Evolutionary conservation across 2,329 filamentous ascomycete genomes (phyloP), one percentile per base, ranked within the genome.

Genomic region (Pseudocercospora vitis): DNA sequence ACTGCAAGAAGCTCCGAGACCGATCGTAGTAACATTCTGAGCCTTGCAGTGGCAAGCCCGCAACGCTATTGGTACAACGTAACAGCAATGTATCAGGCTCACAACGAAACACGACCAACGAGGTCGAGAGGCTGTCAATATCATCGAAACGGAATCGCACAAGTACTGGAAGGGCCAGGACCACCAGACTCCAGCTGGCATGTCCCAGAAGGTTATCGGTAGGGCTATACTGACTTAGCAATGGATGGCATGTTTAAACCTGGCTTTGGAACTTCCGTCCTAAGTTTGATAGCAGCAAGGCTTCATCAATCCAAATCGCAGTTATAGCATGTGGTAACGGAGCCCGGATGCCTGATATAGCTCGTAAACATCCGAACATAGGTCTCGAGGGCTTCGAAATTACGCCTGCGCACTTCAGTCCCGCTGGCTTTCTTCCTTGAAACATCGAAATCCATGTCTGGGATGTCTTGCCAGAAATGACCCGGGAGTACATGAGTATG

Each of bases 251-350:
- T 23, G 29, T 60, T 18, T 55, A 58, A 42, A 45, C 56, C 33
- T 58, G 58, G 58, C 53, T 56, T 32, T 55, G 50, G 48, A 37
- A 49, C 16, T 52, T 61, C 2, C 50, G 57, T 47, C 59, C 57
- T 7, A 49, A 53, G 33, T 50, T 61, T 24, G 45, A 51, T 19
- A 7, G 45, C n/a, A 19, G 19, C 16, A 50, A 31, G 12, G 37
- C 49, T 16, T 23, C 45, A 21, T 26, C 46, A 14, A 40, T 59
- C 40, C 44, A 50, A 31, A 52, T 61, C 7, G 56, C 54, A 24
- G 59, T 60, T 31, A 37, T 62, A 5, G 59, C 44, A 18, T 57
- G 53, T 47, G 49, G 52, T 14, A 59, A 57, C 32, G 52, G 57
- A 7, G 52, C 50, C 49, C 60, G 54, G 54, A 40, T 59, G 14